Evolutionary conservation across 1,139 yeast genomes (phyloP), one percentile per base, ranked within the genome.

Genomic region (Saccharomycopsis phalli): DNA sequence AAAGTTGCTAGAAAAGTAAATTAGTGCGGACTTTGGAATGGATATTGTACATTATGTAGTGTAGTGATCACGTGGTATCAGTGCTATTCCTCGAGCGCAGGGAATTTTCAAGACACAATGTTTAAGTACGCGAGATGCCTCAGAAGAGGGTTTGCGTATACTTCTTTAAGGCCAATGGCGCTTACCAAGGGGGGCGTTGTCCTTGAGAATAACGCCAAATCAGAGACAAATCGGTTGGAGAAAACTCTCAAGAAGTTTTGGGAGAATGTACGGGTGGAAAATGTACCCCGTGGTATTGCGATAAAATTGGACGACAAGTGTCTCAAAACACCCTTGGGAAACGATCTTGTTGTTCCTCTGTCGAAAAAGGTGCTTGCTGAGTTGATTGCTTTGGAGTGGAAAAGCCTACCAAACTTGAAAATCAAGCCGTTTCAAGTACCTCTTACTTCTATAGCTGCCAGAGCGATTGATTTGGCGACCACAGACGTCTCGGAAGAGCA

Each of bases 331-430:
- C 95, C 97, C 0, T 61, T 78, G 39, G 96, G 97, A 1, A 69
- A 76, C 55, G 70, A 74, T 11, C 59, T 91, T 44, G 62, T 74
- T 2, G 61, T 93, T 14, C 94, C 95, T 1, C 55, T 59, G 26
- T 49, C 62, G 14, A 81, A 82, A 55, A 63, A 69, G 34, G 60
- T 73, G 18, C 64, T 91, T 49, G 95, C 96, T 0, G 68, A 77
- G 50, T 61, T 88, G 54, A 65, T 93, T 31, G 77, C 77, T 33
- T 87, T 86, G 54, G 99, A 91, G 62, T 93, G 98, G 98, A 69
- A 76, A 41, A 71, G 73, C 38, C 63, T 91, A 45, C 76, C 94
- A 1, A 70, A 72, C 43, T 67, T 81, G 49, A 74, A 81, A 49
- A 74, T 88, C 52, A 83, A 82, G 56, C 81, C 91, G 25, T 82